Evolutionary conservation across 345 rosid species (phyloP).

Genomic region (Stellera chamaejasme): DNA sequence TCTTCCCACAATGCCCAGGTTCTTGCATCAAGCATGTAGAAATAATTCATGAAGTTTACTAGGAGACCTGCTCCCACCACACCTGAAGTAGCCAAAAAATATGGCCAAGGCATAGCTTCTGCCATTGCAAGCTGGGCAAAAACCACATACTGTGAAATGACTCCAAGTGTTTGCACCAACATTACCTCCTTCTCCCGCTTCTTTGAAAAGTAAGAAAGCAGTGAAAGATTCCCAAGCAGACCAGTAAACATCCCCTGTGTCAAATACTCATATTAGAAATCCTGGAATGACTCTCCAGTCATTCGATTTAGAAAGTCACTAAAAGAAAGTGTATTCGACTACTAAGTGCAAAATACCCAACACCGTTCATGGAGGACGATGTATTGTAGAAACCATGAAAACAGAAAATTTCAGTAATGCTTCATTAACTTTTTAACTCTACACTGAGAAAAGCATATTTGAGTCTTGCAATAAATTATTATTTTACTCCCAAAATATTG

Average conservation of each 20-base stretch:
- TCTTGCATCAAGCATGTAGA: constrained; percentile 33
- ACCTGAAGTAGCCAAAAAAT: constrained; percentile 40
- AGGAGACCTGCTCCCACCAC: constrained; percentile 55
- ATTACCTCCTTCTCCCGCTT: constrained; percentile 75
- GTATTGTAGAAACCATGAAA: too few species aligned
- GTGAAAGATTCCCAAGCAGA: constrained; percentile 75
- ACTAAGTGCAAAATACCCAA: background rate
- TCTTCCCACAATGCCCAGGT: constrained; percentile 86
- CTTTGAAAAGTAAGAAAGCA: constrained; percentile 76
- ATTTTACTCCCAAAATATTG: too few species aligned
- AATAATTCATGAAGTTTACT: constrained; percentile 49
- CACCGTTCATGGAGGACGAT: too few species aligned
- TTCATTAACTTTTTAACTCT: too few species aligned
- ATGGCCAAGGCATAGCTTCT: constrained; percentile 70
- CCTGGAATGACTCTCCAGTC: background rate
- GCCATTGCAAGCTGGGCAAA: constrained; percentile 76
- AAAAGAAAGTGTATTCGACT: background rate
- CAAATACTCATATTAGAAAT: constrained; percentile 7
- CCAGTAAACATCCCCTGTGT: constrained; percentile 89
- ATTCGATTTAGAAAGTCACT: background rate
- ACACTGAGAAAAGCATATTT: too few species aligned
- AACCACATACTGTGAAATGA: constrained; percentile 44
- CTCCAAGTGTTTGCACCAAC: constrained; percentile 81
- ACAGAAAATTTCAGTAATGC: too few species aligned
- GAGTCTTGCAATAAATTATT: too few species aligned